Evolutionary conservation across 352 stramenopile species (phyloP).

Genomic region (Globisporangium cystogenes): DNA sequence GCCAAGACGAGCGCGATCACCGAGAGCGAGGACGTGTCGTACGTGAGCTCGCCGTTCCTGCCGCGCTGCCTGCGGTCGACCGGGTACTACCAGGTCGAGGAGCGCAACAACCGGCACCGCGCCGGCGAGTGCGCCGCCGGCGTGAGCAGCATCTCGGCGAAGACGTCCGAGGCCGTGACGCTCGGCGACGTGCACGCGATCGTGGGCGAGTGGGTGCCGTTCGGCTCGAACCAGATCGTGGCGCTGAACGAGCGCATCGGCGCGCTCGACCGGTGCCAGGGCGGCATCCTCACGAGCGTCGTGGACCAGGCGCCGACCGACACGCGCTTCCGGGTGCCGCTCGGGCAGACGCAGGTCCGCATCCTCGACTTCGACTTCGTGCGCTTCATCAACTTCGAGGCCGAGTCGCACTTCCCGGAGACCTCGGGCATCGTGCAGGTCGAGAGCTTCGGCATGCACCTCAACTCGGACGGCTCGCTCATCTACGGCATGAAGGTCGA

Average conservation of each 20-base stretch:
- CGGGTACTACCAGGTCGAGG: constrained; percentile 68
- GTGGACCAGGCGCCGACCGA: constrained; percentile 85
- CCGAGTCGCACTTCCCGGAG: constrained; percentile 95
- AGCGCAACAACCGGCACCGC: constrained; percentile 91
- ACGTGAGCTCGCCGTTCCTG: constrained; percentile 96
- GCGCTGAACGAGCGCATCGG: constrained; percentile 96
- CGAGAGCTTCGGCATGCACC: constrained; percentile 93
- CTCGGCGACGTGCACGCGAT: constrained; percentile 95
- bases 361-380: constrained; percentile 97
- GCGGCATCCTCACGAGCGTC: constrained; percentile 93
- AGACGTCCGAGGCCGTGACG: constrained; percentile 91
- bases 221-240: constrained; percentile 97
- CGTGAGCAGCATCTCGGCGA: constrained; percentile 83
- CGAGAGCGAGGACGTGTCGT: constrained; percentile 96
- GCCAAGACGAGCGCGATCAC: constrained; percentile 89
- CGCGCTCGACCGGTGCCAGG: constrained; percentile 94
- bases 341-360: constrained; percentile 93
- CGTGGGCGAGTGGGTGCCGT: constrained; percentile 97
- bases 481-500: constrained; percentile 91
- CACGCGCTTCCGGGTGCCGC: constrained; percentile 80
- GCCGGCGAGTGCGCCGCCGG: constrained; percentile 83
- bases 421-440: constrained; percentile 93
- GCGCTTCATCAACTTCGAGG: constrained; percentile 98
- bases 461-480: constrained; percentile 72
- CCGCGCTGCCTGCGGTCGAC: constrained; percentile 93